phyloP scores from a whole-genome alignment of 768 basidiomycete species.

The Pleurotus tuber-regium region DNA sequence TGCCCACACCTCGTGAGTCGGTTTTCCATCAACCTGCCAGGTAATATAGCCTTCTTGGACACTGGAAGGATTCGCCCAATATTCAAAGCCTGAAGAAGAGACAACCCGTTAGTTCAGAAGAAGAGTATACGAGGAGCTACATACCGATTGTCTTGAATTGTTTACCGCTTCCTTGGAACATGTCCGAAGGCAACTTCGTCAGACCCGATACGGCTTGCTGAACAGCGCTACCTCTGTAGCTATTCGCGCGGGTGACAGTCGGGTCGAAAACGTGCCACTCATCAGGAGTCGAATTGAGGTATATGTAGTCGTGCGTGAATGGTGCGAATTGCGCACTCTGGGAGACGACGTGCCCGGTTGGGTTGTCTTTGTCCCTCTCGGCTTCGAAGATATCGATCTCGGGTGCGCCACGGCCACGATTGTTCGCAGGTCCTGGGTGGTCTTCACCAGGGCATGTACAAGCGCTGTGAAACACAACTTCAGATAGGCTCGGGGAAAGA shows the following conservation, averaged over 20 bases:
- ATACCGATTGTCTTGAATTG: slow-evolving; percentile 47
- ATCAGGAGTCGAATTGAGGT: slow-evolving; percentile 28
- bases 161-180: slow-evolving; percentile 57
- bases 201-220: slow-evolving; percentile 57
- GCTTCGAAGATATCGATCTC: slow-evolving; percentile 86
- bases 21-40: slow-evolving; percentile 65
- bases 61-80: slow-evolving; percentile 59
- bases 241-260: slow-evolving; percentile 31
- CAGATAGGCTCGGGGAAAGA: neutral
- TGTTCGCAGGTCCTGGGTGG: slow-evolving; percentile 66
- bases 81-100: slow-evolving; percentile 61
- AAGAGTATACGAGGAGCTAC: too few species aligned
- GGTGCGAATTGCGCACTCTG: slow-evolving; percentile 74
- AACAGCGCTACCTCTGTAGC: slow-evolving; percentile 50
- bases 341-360: slow-evolving; percentile 57
- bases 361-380: slow-evolving; percentile 53
- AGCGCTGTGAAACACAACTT: too few species aligned
- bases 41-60: slow-evolving; percentile 62
- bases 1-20: slow-evolving; percentile 51
- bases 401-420: slow-evolving; percentile 66
- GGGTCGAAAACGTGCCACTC: slow-evolving; percentile 33
- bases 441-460: slow-evolving; percentile 76
- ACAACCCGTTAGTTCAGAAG: neutral
- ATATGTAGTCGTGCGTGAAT: slow-evolving; percentile 42
- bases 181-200: slow-evolving; percentile 44